Evolutionary conservation across 1,139 yeast species (phyloP).

Genomic region (Suhomyces wounanorum): DNA sequence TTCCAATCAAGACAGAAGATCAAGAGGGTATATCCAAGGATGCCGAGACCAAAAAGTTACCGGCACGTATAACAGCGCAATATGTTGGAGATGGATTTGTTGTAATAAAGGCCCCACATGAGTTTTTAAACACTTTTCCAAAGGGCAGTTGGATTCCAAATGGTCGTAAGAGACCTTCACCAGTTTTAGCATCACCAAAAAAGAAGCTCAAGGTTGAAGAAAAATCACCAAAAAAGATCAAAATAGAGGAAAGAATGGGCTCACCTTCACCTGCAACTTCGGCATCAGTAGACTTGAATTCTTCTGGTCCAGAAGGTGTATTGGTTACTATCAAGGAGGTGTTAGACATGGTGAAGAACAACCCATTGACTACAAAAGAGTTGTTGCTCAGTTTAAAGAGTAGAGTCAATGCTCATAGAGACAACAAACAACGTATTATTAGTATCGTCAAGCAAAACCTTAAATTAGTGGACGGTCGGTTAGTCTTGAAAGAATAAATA

Average conservation of each 20-base stretch:
- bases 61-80: slow-evolving; percentile 44
- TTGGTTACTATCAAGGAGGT: slow-evolving; percentile 73
- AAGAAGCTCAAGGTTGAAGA: slow-evolving; percentile 45
- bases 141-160: slow-evolving; percentile 83
- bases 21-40: slow-evolving; percentile 31
- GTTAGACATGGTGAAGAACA: slow-evolving; percentile 59
- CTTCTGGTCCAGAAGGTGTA: slow-evolving; percentile 44
- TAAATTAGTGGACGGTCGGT: slow-evolving; percentile 63
- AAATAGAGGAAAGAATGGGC: slow-evolving; percentile 22
- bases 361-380: slow-evolving; percentile 67
- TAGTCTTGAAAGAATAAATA: slow-evolving; percentile 55
- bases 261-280: slow-evolving; percentile 20
- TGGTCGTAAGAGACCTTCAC: slow-evolving; percentile 45
- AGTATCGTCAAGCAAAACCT: slow-evolving; percentile 69
- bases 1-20: slow-evolving; percentile 46
- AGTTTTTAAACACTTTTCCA: slow-evolving; percentile 67
- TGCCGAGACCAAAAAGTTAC: slow-evolving; percentile 8
- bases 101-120: slow-evolving; percentile 63
- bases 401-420: slow-evolving; percentile 67
- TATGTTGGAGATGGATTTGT: slow-evolving; percentile 66
- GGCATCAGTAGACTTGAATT: slow-evolving; percentile 30
- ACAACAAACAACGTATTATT: slow-evolving; percentile 68
- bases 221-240: slow-evolving; percentile 18
- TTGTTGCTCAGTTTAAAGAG: slow-evolving; percentile 61
- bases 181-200: slow-evolving; percentile 27